A percentile compares a stretch with the other conserved stretches of the same genome.
Evolutionary conservation across 306 rosid genomes (phyloP).

Genomic region (Boehmeria nivea): DNA sequence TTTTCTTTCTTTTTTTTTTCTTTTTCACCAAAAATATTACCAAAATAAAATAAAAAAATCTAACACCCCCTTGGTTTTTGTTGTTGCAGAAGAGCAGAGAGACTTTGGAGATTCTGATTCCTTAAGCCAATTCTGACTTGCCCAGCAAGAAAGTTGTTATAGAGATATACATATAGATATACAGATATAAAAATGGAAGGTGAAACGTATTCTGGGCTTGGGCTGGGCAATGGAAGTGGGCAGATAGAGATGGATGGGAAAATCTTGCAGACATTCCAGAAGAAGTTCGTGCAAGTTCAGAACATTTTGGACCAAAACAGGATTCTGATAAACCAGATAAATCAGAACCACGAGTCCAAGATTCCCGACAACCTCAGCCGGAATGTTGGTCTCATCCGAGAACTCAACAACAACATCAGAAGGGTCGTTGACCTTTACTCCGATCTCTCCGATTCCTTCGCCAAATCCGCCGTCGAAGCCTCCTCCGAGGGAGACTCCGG

Average conservation of each 20-base stretch:
- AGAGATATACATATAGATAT: too few species aligned
- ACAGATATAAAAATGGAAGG: slow-evolving; percentile 57
- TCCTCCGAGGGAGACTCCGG: slow-evolving; percentile 94
- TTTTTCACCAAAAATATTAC: too few species aligned
- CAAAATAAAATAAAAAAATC: too few species aligned
- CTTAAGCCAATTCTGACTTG: too few species aligned
- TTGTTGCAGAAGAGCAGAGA: too few species aligned
- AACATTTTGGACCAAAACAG: slow-evolving; percentile 85
- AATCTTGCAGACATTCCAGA: slow-evolving; percentile 71
- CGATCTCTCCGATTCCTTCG: slow-evolving; percentile 77
- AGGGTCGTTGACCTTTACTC: slow-evolving; percentile 93
- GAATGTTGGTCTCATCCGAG: slow-evolving; percentile 82
- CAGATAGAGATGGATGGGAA: slow-evolving; percentile 57
- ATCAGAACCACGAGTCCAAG: slow-evolving; percentile 95
- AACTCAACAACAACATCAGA: slow-evolving; percentile 86
- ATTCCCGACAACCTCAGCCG: slow-evolving; percentile 82
- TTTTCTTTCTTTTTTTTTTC: too few species aligned
- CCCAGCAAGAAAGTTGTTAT: too few species aligned
- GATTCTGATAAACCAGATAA: slow-evolving; percentile 86
- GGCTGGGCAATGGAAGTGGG: slow-evolving; percentile 34
- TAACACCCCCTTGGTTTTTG: too few species aligned
- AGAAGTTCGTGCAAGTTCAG: slow-evolving; percentile 87
- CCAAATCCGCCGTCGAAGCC: slow-evolving; percentile 82
- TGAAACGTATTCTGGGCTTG: slow-evolving; percentile 66
- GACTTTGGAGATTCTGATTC: too few species aligned